These are phyloP conservation scores for Kockiozyma suomiensis DNA, from an alignment of 805 yeast genomes.

Conservation along the genomic window DNA sequence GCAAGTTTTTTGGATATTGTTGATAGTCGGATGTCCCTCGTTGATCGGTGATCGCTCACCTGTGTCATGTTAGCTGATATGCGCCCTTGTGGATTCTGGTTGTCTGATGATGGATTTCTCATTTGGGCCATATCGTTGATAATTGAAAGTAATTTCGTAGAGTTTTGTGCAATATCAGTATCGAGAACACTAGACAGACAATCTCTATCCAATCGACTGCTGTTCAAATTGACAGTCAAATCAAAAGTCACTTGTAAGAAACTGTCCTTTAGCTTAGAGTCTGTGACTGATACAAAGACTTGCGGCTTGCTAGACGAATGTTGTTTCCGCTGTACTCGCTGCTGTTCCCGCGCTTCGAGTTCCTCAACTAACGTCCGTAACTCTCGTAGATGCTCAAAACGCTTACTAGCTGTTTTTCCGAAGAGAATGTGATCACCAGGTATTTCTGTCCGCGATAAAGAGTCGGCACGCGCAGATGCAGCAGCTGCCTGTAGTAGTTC, in stretches of 20 bases:
- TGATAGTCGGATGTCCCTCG: neutral
- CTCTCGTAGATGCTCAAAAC: neutral
- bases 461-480: too few species aligned
- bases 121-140: neutral
- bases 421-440: neutral
- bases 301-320: neutral
- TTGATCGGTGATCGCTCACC: too few species aligned
- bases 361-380: neutral
- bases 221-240: neutral
- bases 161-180: neutral
- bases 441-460: too few species aligned
- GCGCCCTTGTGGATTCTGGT: too few species aligned
- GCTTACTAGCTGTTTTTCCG: neutral
- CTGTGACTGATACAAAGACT: neutral
- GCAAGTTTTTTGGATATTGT: slow-evolving; percentile 51
- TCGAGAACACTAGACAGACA: neutral
- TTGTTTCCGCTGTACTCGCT: neutral
- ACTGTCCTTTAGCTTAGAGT: neutral
- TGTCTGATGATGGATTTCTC: too few species aligned
- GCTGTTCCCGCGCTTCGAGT: neutral
- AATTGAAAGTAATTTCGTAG: neutral
- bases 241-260: neutral
- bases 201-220: neutral
- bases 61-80: too few species aligned
- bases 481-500: too few species aligned